Conservation (phyloP, 805 yeast species). For the Komagataella kurtzmanii region DNA sequence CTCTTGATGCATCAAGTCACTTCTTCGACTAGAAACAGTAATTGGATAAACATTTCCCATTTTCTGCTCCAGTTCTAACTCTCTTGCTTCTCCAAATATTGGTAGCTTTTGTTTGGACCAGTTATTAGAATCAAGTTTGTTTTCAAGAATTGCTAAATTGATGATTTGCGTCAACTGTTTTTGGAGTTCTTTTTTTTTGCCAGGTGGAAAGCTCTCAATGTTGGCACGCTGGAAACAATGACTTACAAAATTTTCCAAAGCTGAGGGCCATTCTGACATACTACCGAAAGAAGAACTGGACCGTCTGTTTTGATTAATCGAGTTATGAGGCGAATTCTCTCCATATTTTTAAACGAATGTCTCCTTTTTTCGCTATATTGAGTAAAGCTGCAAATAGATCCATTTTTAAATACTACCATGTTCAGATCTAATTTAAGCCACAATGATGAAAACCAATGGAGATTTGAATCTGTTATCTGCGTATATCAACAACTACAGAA, state of each 20-base stretch:
- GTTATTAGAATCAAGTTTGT: constrained; percentile 31
- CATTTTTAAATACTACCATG: background rate
- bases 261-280: constrained; percentile 33
- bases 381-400: background rate
- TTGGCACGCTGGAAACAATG: constrained; percentile 28
- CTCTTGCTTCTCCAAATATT: constrained; percentile 13
- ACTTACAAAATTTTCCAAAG: constrained; percentile 36
- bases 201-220: constrained; percentile 18
- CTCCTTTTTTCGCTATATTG: background rate
- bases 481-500: background rate
- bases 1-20: background rate
- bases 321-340: background rate
- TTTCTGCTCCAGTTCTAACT: background rate
- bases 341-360: background rate
- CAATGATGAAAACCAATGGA: background rate
- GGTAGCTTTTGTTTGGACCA: constrained; percentile 45
- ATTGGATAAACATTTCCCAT: background rate
- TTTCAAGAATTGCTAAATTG: constrained; percentile 29
- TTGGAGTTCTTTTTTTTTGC: constrained; percentile 25
- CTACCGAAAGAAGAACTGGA: background rate
- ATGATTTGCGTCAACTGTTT: constrained; percentile 35
- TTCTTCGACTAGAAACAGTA: background rate
- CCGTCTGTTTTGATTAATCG: background rate
- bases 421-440: background rate
- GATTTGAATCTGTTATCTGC: background rate